Base-by-base conservation (phyloP, 2,329 filamentous ascomycete species). In the Boeremia exigua region DNA sequence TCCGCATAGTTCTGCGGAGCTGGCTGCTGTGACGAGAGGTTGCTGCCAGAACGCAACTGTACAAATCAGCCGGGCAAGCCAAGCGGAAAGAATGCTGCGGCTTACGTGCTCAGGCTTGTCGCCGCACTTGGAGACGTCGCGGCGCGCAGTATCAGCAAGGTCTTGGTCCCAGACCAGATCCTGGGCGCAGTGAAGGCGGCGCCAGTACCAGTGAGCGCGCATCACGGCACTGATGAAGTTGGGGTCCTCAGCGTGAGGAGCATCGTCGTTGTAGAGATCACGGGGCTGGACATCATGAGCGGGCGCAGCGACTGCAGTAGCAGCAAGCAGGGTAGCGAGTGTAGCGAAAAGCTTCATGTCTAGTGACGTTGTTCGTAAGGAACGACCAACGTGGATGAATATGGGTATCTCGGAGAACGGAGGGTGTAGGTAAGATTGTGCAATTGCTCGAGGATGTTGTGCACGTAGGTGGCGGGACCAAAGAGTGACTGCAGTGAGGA, bases 151-250 rank as follows among this genome's bases (percentile, higher is more conserved):
- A 9, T 70, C 48, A 27, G 71, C 71, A 28, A 72, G 61, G 29
- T 60, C 53, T 8, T 54, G 34, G 54, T 74, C 69, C 72, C 72
- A 75, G 23, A 59, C 46, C 9, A 75, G 67, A 30, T 72, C 70
- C 48, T 73, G 72, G 7, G 72, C 71, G 54, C 72, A 74, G 60
- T 75, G 72, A 29, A 73, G 61, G 37, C 54, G 59, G 38, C 71
- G 72, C 71, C 71, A 74, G 54, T 69, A 73, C 70, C 70, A 73
- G 61, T 75, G 72, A 17, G 71, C 71, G 11, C 71, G 62, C 65
- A 75, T 68, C 36, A 74, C 65, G 11, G 60, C 62, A 43, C 62
- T 63, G 42, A 72, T 68, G 66, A 75, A 74, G 37, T 68, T 64
- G 10, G 54, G 43, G 52, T 75, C 71, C 34, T 68, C 54, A 15